phyloP scores from a whole-genome alignment of 1,284 basidiomycete species.

The Pascua sp. region DNA sequence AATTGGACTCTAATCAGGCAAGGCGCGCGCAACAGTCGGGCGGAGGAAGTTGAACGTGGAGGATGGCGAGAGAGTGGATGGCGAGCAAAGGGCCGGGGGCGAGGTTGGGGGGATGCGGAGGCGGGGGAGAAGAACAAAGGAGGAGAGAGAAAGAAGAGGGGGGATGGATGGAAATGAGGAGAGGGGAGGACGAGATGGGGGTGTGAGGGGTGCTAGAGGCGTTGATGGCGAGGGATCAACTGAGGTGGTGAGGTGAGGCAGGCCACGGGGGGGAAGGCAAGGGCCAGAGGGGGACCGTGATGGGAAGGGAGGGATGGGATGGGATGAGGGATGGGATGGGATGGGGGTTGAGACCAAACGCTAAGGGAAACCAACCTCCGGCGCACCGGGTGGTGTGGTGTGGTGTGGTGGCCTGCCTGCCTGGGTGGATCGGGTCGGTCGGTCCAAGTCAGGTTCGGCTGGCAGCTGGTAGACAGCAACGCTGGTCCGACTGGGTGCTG shows the following conservation, averaged over 20 bases:
- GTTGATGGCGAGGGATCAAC: too few species aligned
- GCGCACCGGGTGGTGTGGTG: background rate
- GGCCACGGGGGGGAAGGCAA: too few species aligned
- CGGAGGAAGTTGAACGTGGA: too few species aligned
- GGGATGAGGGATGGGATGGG: background rate
- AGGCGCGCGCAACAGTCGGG: too few species aligned
- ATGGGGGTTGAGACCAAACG: background rate
- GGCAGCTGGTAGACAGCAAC: background rate
- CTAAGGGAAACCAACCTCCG: background rate
- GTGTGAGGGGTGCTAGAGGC: too few species aligned
- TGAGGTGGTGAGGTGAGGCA: background rate
- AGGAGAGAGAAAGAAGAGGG: slow-evolving; percentile 2
- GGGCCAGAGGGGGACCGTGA: too few species aligned
- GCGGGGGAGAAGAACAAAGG: slow-evolving; percentile 6
- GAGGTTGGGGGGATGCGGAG: background rate
- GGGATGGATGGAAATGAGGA: background rate
- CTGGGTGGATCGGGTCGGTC: background rate
- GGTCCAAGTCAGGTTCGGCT: too few species aligned
- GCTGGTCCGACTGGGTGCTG: background rate
- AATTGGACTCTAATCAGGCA: too few species aligned
- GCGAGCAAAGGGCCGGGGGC: too few species aligned
- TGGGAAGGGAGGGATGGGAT: too few species aligned
- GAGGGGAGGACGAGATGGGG: too few species aligned
- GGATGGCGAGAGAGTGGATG: too few species aligned
- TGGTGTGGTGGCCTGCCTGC: background rate